phyloP scores from a whole-genome alignment of 1,284 basidiomycete species.

The Tremellales sp. region DNA sequence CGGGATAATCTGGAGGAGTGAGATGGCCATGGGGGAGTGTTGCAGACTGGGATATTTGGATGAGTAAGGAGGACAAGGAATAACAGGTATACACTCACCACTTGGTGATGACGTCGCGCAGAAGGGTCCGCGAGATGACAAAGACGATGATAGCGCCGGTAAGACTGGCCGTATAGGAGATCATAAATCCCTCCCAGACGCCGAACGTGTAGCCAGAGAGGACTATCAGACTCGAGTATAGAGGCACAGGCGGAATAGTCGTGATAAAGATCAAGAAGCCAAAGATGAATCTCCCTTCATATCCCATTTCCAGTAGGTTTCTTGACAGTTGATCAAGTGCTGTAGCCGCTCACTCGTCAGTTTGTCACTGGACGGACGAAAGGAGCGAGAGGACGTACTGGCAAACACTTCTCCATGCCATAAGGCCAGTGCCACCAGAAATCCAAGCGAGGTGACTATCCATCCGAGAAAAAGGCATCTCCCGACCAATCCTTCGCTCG shows the following conservation, averaged over 20 bases:
- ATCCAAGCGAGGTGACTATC: conserved; percentile 39
- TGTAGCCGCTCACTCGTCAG: conserved; percentile 10
- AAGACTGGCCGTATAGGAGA: conserved; percentile 51
- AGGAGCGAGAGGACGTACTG: conserved; percentile 22
- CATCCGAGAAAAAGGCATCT: conserved; percentile 41
- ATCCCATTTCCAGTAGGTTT: conserved; percentile 37
- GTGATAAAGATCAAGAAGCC: conserved; percentile 46
- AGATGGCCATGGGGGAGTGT: conserved; percentile 37
- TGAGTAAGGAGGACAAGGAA: not conserved
- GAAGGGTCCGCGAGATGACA: conserved; percentile 41
- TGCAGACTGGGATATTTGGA: conserved; percentile 23
- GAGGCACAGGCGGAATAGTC: conserved; percentile 51
- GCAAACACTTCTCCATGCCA: conserved; percentile 44
- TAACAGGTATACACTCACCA: conserved; percentile 23
- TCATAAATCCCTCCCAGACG: conserved; percentile 51
- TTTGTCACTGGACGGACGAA: not conserved
- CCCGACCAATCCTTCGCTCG: conserved; percentile 21
- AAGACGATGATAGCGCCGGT: conserved; percentile 52
- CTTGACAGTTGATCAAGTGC: conserved; percentile 43
- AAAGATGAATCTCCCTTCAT: conserved; percentile 43
- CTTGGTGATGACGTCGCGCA: conserved; percentile 38
- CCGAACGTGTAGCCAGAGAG: conserved; percentile 54
- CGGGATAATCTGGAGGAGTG: conserved; percentile 43
- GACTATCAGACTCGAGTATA: conserved; percentile 55
- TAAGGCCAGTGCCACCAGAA: conserved; percentile 38